A percentile compares a stretch with the other conserved stretches of the same genome.
Conservation (phyloP, 2,329 filamentous ascomycete genomes). For the Sporothrix dimorphospora region DNA sequence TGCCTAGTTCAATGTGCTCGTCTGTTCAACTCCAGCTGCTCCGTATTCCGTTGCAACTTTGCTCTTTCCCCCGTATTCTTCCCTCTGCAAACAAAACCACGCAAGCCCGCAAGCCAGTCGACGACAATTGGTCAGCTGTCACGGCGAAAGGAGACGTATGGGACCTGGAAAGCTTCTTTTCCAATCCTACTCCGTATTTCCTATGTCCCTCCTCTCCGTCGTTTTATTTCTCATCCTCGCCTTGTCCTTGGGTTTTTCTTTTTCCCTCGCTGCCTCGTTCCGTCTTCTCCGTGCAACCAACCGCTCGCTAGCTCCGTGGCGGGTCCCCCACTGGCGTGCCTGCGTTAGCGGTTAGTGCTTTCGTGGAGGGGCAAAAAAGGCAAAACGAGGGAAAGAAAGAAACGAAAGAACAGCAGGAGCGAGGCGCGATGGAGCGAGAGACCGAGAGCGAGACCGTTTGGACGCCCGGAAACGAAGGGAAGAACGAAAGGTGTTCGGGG, state of each 20-base stretch:
- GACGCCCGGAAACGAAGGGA: not conserved
- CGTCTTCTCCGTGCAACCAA: not conserved
- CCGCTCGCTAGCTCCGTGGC: conserved; percentile 6
- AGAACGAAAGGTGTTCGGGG: not conserved
- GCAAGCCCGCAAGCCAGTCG: no score
- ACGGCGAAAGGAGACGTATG: no score
- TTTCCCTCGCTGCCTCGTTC: not conserved
- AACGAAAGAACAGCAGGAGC: not conserved
- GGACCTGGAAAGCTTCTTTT: no score
- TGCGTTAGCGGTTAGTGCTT: not conserved
- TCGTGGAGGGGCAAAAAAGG: conserved; percentile 13
- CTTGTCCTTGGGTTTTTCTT: no score
- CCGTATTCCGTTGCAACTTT: conserved; percentile 1
- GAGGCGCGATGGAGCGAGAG: not conserved
- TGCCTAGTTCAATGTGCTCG: not conserved
- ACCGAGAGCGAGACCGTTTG: not conserved
- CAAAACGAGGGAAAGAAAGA: not conserved
- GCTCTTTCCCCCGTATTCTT: no score
- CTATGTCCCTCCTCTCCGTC: no score
- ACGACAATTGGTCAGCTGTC: no score
- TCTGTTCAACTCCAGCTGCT: not conserved
- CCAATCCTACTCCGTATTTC: no score
- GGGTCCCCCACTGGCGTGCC: not conserved
- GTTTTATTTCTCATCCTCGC: no score
- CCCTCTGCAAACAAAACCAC: no score